These are phyloP conservation scores for Pythium vanterpoolii DNA, from an alignment of 352 stramenopile genomes.

Conservation along the genomic window DNA sequence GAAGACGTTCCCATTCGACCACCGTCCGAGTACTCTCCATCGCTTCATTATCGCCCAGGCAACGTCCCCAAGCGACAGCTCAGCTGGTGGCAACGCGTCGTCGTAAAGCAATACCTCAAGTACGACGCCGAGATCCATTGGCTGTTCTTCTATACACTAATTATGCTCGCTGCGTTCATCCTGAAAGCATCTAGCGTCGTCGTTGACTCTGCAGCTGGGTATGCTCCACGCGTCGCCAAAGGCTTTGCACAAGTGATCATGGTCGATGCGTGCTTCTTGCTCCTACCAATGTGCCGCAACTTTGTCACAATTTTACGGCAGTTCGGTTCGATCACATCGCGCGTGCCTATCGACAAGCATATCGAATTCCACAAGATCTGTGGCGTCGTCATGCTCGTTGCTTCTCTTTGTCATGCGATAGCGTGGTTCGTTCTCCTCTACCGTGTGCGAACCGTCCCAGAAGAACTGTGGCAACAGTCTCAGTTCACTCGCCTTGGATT, in stretches of 20 bases:
- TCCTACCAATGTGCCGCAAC: conserved; percentile 73
- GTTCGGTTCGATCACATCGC: conserved; percentile 30
- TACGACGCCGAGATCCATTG: conserved; percentile 51
- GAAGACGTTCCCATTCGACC: not conserved
- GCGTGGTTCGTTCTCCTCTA: conserved; percentile 57
- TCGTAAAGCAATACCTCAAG: conserved; percentile 40
- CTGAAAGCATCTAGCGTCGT: conserved; percentile 38
- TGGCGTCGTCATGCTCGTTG: conserved; percentile 65
- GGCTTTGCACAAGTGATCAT: conserved; percentile 68
- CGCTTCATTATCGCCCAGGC: conserved; percentile 1
- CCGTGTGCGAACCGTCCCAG: conserved; percentile 37
- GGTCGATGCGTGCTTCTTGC: conserved; percentile 70
- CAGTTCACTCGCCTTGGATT: conserved; percentile 44
- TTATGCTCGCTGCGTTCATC: conserved; percentile 45
- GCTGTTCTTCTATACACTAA: conserved; percentile 36
- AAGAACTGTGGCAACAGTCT: conserved; percentile 41
- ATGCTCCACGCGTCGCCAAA: conserved; percentile 55
- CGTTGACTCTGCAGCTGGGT: conserved; percentile 49
- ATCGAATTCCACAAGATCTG: conserved; percentile 77
- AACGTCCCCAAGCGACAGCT: conserved; percentile 17
- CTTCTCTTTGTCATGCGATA: conserved; percentile 45
- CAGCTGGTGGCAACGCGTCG: conserved; percentile 13
- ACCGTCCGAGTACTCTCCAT: conserved; percentile 1
- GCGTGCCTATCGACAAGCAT: conserved; percentile 59
- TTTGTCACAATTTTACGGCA: conserved; percentile 54